phyloP scores from a whole-genome alignment of 2,329 filamentous ascomycete species.

The Fusarium acutatum region DNA sequence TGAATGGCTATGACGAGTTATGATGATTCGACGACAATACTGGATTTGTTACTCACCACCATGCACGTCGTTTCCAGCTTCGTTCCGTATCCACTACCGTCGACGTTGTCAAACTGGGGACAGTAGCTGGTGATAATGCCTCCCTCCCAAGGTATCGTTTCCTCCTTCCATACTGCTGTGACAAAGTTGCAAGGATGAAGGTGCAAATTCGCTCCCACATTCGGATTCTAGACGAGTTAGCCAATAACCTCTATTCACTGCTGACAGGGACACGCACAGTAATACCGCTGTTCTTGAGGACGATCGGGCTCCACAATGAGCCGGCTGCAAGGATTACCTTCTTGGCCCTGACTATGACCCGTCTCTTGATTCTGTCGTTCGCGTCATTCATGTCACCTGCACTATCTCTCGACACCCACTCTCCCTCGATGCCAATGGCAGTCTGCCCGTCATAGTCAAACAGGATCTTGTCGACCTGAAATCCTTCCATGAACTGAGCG shows the following conservation, averaged over 20 bases:
- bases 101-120: slow-evolving; percentile 80
- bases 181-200: slow-evolving; percentile 76
- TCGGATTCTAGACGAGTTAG: slow-evolving; percentile 65
- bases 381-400: slow-evolving; percentile 65
- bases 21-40: slow-evolving; percentile 1
- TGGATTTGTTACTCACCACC: slow-evolving; percentile 56
- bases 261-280: slow-evolving; percentile 55
- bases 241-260: neutral
- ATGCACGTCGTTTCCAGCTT: slow-evolving; percentile 83
- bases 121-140: slow-evolving; percentile 83
- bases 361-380: slow-evolving; percentile 59
- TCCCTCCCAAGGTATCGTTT: slow-evolving; percentile 76
- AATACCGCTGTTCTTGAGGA: slow-evolving; percentile 81
- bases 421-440: slow-evolving; percentile 76
- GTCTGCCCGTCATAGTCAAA: slow-evolving; percentile 69
- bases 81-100: slow-evolving; percentile 80
- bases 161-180: slow-evolving; percentile 72
- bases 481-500: slow-evolving; percentile 85
- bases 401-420: slow-evolving; percentile 77
- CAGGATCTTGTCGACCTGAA: slow-evolving; percentile 73
- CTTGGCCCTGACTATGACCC: slow-evolving; percentile 78
- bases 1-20: slow-evolving; percentile 62
- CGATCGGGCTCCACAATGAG: slow-evolving; percentile 77
- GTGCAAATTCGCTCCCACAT: slow-evolving; percentile 84
- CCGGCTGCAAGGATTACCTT: slow-evolving; percentile 83